A percentile compares a stretch with the other conserved stretches of the same genome.
These are phyloP conservation scores for Ustilago xerochloae DNA, from an alignment of 1,284 basidiomycete genomes.

Conservation along the genomic window DNA sequence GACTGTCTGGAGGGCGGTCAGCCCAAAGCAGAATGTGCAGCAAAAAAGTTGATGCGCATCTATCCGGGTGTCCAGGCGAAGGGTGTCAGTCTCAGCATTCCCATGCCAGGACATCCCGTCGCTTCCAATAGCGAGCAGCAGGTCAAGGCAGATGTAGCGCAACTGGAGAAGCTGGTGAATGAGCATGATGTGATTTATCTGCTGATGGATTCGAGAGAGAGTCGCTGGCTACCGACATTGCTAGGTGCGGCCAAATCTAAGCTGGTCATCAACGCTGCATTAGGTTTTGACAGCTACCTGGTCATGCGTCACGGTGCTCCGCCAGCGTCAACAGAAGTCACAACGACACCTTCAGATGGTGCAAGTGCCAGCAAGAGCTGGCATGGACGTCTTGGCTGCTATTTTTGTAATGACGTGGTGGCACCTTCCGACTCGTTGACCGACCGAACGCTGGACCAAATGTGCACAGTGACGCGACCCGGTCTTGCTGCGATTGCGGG, in stretches of 20 bases:
- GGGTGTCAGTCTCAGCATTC: constrained; percentile 81
- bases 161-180: constrained; percentile 81
- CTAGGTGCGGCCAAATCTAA: constrained; percentile 85
- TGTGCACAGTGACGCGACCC: constrained; percentile 99
- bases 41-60: constrained; percentile 84
- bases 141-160: constrained; percentile 76
- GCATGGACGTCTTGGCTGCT: constrained; percentile 76
- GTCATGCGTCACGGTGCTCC: constrained; percentile 95
- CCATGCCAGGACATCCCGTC: constrained; percentile 97
- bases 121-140: constrained; percentile 72
- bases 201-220: constrained; percentile 97
- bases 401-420: constrained; percentile 98
- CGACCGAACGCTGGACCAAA: constrained; percentile 95
- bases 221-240: constrained; percentile 92
- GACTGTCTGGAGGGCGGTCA: constrained; percentile 94
- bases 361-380: constrained; percentile 34
- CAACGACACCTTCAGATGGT: not conserved
- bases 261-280: constrained; percentile 92
- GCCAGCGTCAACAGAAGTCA: not conserved
- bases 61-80: constrained; percentile 89
- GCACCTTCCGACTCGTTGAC: constrained; percentile 92
- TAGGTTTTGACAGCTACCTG: constrained; percentile 95
- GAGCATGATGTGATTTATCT: constrained; percentile 90
- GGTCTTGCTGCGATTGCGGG: constrained; percentile 92
- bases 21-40: constrained; percentile 91